Evolutionary conservation across 257 asterid species (phyloP).

Genomic region (Plantago ovata): DNA sequence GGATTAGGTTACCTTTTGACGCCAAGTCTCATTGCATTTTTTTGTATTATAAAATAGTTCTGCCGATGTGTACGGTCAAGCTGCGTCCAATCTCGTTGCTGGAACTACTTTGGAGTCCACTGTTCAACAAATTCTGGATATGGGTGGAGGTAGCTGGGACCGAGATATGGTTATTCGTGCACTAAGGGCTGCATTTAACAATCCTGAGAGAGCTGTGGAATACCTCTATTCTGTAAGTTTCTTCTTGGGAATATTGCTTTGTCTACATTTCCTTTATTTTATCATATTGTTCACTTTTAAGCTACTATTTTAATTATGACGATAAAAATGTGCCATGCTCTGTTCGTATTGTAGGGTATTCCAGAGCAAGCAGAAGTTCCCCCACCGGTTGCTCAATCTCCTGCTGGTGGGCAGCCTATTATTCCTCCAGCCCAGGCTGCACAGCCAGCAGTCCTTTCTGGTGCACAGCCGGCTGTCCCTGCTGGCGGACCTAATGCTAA

Average conservation of each 20-base stretch:
- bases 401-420: slow-evolving; percentile 38
- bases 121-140: slow-evolving; percentile 79
- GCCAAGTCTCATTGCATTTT: neutral
- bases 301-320: slow-evolving; percentile 4
- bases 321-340: neutral
- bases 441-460: slow-evolving; percentile 11
- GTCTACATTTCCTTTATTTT: slow-evolving; percentile 2
- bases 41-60: slow-evolving; percentile 46
- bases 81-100: slow-evolving; percentile 88
- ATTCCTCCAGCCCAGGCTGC: slow-evolving; percentile 31
- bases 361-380: slow-evolving; percentile 60
- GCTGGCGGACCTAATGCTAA: slow-evolving; percentile 27
- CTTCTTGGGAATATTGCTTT: slow-evolving; percentile 6
- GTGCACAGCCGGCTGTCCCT: slow-evolving; percentile 41
- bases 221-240: slow-evolving; percentile 79
- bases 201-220: slow-evolving; percentile 92
- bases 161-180: slow-evolving; percentile 81
- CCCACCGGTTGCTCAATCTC: slow-evolving; percentile 34
- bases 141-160: slow-evolving; percentile 97
- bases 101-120: slow-evolving; percentile 68
- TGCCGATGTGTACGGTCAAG: slow-evolving; percentile 68
- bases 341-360: slow-evolving; percentile 44
- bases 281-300: neutral
- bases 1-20: neutral
- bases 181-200: slow-evolving; percentile 79